Conservation (phyloP, 2,329 filamentous ascomycete species). For the Diplodia seriata region DNA sequence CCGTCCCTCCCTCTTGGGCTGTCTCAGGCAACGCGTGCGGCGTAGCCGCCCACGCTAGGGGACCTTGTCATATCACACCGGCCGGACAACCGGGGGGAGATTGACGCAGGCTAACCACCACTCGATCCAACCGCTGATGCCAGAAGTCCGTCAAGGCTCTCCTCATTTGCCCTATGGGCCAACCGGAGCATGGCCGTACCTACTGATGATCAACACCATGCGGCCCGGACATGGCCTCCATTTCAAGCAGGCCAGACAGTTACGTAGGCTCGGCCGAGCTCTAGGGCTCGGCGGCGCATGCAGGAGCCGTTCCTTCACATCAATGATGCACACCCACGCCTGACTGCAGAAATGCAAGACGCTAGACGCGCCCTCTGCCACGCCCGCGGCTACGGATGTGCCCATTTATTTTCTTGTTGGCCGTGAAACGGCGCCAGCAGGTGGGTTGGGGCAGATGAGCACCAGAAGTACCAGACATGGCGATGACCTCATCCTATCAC, state of each 20-base stretch:
- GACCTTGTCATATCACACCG: slow-evolving; percentile 23
- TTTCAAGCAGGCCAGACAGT: slow-evolving; percentile 22
- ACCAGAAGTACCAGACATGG: background rate
- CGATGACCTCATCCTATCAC: slow-evolving; percentile 4
- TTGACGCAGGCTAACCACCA: slow-evolving; percentile 8
- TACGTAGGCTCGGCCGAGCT: slow-evolving; percentile 32
- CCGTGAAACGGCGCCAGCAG: slow-evolving; percentile 7
- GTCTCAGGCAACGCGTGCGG: slow-evolving; percentile 1
- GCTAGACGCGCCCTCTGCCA: slow-evolving; percentile 23
- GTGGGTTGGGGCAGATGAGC: background rate
- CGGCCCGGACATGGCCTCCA: slow-evolving; percentile 16
- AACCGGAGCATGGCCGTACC: slow-evolving; percentile 16
- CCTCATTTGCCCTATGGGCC: slow-evolving; percentile 10
- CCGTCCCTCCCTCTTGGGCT: slow-evolving; percentile 2
- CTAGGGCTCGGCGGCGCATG: slow-evolving; percentile 30
- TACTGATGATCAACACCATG: slow-evolving; percentile 25
- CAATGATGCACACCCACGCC: slow-evolving; percentile 22
- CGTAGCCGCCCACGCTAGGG: slow-evolving; percentile 11
- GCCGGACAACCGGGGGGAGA: slow-evolving; percentile 10
- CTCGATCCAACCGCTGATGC: slow-evolving; percentile 15
- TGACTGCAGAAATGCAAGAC: slow-evolving; percentile 22
- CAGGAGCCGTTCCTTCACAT: slow-evolving; percentile 31
- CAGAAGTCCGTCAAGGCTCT: slow-evolving; percentile 26
- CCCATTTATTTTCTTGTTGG: slow-evolving; percentile 3
- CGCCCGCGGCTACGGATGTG: slow-evolving; percentile 5